phyloP scores from a whole-genome alignment of 2,329 filamentous ascomycete genomes.

The Trichoderma harzianum region DNA sequence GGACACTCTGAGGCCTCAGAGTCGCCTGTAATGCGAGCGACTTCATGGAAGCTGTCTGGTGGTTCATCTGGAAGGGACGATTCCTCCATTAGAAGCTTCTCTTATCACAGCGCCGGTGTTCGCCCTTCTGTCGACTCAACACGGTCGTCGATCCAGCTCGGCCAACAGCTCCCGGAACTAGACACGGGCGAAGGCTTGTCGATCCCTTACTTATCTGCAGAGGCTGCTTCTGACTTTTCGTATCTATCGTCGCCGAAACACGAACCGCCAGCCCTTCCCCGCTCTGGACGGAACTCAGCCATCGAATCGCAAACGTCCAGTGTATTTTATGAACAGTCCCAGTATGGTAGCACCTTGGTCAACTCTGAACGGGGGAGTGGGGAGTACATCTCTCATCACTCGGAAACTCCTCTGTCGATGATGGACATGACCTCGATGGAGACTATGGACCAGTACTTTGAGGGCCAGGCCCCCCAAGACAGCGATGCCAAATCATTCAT shows the following conservation, averaged over 20 bases:
- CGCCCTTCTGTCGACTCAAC: slow-evolving; percentile 28
- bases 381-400: slow-evolving; percentile 41
- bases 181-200: slow-evolving; percentile 51
- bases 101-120: slow-evolving; percentile 23
- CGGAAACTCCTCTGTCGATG: slow-evolving; percentile 44
- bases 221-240: slow-evolving; percentile 28
- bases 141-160: slow-evolving; percentile 27
- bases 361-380: slow-evolving; percentile 46
- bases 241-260: slow-evolving; percentile 45
- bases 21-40: slow-evolving; percentile 32
- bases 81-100: slow-evolving; percentile 20
- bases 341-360: slow-evolving; percentile 40
- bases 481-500: slow-evolving; percentile 34
- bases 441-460: slow-evolving; percentile 39
- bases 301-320: slow-evolving; percentile 42
- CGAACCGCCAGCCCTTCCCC: slow-evolving; percentile 49
- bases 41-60: slow-evolving; percentile 33
- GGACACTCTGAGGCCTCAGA: slow-evolving; percentile 36
- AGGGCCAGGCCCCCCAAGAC: slow-evolving; percentile 37
- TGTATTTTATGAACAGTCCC: slow-evolving; percentile 38
- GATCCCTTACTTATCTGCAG: slow-evolving; percentile 44
- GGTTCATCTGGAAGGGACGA: slow-evolving; percentile 6
- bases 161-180: slow-evolving; percentile 45
- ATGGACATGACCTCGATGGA: slow-evolving; percentile 45
- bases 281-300: slow-evolving; percentile 34